Percentiles rank a stretch among this genome's conserved stretches.
phyloP scores from a whole-genome alignment of 768 basidiomycete genomes.

The Tulasnella calospora region DNA sequence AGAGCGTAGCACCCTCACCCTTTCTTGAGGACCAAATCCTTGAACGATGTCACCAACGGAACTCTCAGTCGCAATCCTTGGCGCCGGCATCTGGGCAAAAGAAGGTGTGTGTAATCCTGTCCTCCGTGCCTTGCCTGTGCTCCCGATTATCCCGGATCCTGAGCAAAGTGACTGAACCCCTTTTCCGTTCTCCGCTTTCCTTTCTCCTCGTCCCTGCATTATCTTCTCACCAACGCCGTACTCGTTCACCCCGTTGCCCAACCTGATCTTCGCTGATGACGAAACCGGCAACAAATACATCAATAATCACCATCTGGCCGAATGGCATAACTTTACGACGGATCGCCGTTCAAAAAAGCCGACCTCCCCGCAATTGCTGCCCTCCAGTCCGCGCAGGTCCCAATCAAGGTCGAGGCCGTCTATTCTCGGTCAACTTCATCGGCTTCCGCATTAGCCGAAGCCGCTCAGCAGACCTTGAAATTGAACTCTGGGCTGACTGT shows the following conservation, averaged over 20 bases:
- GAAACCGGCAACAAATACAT: neutral
- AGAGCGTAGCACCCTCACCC: neutral
- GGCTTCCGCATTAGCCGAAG: constrained; percentile 49
- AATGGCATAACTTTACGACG: neutral
- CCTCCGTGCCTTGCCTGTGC: neutral
- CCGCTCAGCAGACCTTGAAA: constrained; percentile 43
- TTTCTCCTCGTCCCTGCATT: neutral
- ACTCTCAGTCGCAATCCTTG: constrained; percentile 66
- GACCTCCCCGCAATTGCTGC: constrained; percentile 70
- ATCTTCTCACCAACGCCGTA: neutral
- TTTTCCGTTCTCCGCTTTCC: neutral
- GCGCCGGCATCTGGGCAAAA: constrained; percentile 72
- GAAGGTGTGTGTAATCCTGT: constrained; percentile 49
- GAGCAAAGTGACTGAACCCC: neutral
- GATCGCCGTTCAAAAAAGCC: constrained; percentile 40
- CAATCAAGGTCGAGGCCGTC: constrained; percentile 54
- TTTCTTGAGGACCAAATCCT: neutral
- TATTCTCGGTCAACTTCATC: constrained; percentile 74
- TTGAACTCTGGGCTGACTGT: constrained; percentile 44
- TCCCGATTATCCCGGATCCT: neutral
- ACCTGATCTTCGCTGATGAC: neutral
- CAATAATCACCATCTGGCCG: neutral
- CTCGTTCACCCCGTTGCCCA: neutral
- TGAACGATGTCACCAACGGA: constrained; percentile 25
- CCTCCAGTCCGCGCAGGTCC: constrained; percentile 40